Conservation (phyloP, 1,284 basidiomycete species). For the Dichomitus squalens region DNA sequence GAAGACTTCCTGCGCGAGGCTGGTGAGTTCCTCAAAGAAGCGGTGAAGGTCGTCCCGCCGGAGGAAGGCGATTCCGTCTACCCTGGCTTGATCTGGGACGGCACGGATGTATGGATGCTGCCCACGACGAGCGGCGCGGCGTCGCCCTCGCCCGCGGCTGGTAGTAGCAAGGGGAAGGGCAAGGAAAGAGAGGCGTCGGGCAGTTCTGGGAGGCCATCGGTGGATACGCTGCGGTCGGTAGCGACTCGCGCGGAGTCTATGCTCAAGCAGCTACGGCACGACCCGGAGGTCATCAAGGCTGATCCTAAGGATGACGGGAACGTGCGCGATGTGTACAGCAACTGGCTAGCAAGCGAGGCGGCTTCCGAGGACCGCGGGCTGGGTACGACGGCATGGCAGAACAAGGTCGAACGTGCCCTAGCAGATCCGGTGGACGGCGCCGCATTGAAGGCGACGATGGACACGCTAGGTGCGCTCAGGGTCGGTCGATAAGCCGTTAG, state of each 20-base stretch:
- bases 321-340: conserved; percentile 57
- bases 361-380: conserved; percentile 59
- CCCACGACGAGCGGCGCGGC: conserved; percentile 42
- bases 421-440: conserved; percentile 55
- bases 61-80: conserved; percentile 45
- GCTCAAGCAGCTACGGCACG: conserved; percentile 71
- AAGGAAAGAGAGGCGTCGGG: conserved; percentile 33
- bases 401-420: conserved; percentile 52
- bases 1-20: conserved; percentile 75
- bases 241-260: conserved; percentile 80
- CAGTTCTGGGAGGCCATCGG: conserved; percentile 31
- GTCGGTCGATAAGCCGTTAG: neutral
- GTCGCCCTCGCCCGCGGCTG: conserved; percentile 6
- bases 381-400: conserved; percentile 54
- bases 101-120: conserved; percentile 80
- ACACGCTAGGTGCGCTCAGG: conserved; percentile 56
- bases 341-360: conserved; percentile 62
- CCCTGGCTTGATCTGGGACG: conserved; percentile 71
- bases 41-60: conserved; percentile 89
- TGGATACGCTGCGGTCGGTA: conserved; percentile 54
- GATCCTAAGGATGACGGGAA: conserved; percentile 72
- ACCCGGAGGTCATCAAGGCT: conserved; percentile 75
- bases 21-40: conserved; percentile 77
- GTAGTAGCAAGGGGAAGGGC: conserved; percentile 45
- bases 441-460: conserved; percentile 58